Evolutionary conservation across 2,329 filamentous ascomycete species (phyloP), one percentile per base, ranked within the genome.

Genomic region (Coniochaeta sp.): DNA sequence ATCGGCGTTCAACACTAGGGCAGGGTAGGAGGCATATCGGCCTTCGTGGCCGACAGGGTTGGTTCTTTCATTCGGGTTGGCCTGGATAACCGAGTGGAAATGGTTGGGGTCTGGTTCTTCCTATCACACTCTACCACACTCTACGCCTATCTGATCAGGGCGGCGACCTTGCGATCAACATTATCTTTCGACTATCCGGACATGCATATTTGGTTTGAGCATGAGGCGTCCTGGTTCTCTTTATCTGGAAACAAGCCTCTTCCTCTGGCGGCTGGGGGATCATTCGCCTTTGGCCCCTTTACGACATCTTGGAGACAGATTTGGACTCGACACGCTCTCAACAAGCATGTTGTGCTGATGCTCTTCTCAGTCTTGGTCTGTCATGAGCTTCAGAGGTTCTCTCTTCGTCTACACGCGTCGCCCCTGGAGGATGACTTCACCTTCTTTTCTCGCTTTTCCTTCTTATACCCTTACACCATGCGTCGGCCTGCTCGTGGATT

Each of bases 1-100:
- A 64, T 71, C 69, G 82, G 82, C 81, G 81, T 84, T 74, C 65
- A 68, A 59, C 28, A 55, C 50, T 58, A 43, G 57, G 59, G 33
- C 47, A 43, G 22, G 34, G 43, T 55, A 36, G 44, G 19, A 43
- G 22, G 31, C 22, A 55, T 43, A 55, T 34, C n/a, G 44, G 31
- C 58, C 33, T 44, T 59, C 12, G 28, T 36, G 24, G 36, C 56
- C 22, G 36, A 44, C 36, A 4, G 47, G 24, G 24, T 43, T 26
- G 56, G 38, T 40, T 58, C 11, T 58, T 43, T 31, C 17, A 28
- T 58, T 44, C 9, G 22, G 28, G 34, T n/a, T 14, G 47, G 22
- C 17, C 24, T 31, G 47, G 24, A 28, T 26, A 26, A 16, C 7
- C 2, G 9, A 24, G 24, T 7, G n/a, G 28, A 33, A 9, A 19